Conservation (phyloP, 306 rosid genomes). For the cucumber (Cucumis sativus) region Cucumber_9930_V3 NC_026661.2:2777001-2777500, state of each 20-base stretch:
- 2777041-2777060: background rate
- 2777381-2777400: constrained; percentile 46
- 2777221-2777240: constrained; percentile 40
- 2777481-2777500: background rate
- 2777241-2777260: constrained; percentile 42
- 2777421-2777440: background rate
- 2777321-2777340: constrained; percentile 38
- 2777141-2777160: background rate
- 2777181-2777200: background rate
- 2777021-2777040: background rate
- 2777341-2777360: constrained; percentile 35
- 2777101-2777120: background rate
- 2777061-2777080: background rate
- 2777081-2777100: background rate
- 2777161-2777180: background rate
- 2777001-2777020: background rate
- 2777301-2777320: constrained; percentile 39
- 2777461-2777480: background rate
- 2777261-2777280: constrained; percentile 39
- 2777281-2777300: constrained; percentile 41
- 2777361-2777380: constrained; percentile 38
- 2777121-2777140: background rate
- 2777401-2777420: constrained; percentile 30
- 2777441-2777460: background rate
- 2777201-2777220: constrained; percentile 43